Conservation (phyloP, 2,329 filamentous ascomycete genomes). For the Teratosphaeria nubilosa region DNA sequence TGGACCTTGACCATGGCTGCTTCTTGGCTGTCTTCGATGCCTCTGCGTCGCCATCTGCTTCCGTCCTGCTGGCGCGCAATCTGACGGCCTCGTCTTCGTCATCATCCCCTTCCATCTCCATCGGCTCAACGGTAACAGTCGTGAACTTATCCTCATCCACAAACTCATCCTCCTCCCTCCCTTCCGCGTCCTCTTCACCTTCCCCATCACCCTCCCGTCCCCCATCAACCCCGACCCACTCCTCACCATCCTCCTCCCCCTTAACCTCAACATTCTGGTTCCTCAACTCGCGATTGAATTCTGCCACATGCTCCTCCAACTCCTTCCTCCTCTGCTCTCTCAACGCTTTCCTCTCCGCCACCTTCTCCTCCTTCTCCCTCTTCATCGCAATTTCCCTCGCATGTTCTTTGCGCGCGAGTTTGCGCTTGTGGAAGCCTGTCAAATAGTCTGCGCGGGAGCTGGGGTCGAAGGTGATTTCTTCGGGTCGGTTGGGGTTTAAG, state of each 20-base stretch:
- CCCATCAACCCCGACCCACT: background rate
- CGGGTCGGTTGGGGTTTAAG: conserved; percentile 40
- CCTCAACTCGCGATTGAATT: conserved; percentile 60
- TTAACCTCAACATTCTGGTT: conserved; percentile 39
- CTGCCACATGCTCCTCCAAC: conserved; percentile 69
- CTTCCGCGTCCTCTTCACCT: conserved; percentile 11
- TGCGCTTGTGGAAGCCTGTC: conserved; percentile 95
- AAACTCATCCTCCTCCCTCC: conserved; percentile 68
- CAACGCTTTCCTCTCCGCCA: conserved; percentile 66
- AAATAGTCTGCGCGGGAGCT: conserved; percentile 75
- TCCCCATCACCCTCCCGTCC: conserved; percentile 3
- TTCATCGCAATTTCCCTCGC: conserved; percentile 74
- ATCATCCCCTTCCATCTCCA: conserved; percentile 38
- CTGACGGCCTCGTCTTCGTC: conserved; percentile 19
- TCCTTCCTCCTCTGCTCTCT: conserved; percentile 74
- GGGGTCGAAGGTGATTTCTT: conserved; percentile 79
- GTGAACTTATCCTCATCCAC: conserved; percentile 94
- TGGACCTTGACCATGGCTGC: conserved; percentile 43
- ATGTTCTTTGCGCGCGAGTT: conserved; percentile 70
- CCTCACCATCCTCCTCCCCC: conserved; percentile 3
- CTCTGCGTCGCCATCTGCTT: conserved; percentile 20
- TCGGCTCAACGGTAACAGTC: conserved; percentile 84
- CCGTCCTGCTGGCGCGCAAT: conserved; percentile 24
- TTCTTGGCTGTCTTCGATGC: conserved; percentile 29
- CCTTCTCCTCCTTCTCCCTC: conserved; percentile 65